Evolutionary conservation across 2,329 filamentous ascomycete species (phyloP).

Genomic region (Botrytis galanthina): DNA sequence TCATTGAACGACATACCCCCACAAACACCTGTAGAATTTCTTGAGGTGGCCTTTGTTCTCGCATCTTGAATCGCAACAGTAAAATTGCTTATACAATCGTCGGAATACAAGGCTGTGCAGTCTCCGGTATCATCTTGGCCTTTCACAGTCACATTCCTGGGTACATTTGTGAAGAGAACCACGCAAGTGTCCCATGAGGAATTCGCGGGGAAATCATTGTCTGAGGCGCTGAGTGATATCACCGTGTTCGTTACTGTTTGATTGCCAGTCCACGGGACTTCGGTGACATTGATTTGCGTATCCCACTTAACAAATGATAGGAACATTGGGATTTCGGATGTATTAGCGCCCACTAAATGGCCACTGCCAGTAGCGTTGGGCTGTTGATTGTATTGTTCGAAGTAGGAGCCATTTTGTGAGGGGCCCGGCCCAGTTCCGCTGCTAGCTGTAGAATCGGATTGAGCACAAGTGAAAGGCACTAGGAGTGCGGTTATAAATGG

Average conservation of each 20-base stretch:
- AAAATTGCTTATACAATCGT: neutral
- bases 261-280: neutral
- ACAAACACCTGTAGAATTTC: neutral
- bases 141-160: neutral
- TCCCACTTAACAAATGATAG: neutral
- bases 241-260: conserved; percentile 4
- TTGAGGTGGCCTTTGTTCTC: neutral
- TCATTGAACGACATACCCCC: neutral
- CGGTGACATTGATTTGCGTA: conserved; percentile 11
- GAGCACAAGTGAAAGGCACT: neutral
- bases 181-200: conserved; percentile 15
- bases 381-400: neutral
- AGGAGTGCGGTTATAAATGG: neutral
- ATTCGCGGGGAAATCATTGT: neutral
- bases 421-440: neutral
- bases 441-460: neutral
- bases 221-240: neutral
- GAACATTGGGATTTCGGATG: neutral
- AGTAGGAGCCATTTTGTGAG: neutral
- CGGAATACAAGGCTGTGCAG: neutral
- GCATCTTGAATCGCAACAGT: neutral
- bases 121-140: conserved; percentile 12
- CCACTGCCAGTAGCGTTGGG: conserved; percentile 2
- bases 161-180: neutral
- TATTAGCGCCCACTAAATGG: neutral